Conservation (phyloP, 805 yeast species). For the Kazachstania bromeliacearum region DNA sequence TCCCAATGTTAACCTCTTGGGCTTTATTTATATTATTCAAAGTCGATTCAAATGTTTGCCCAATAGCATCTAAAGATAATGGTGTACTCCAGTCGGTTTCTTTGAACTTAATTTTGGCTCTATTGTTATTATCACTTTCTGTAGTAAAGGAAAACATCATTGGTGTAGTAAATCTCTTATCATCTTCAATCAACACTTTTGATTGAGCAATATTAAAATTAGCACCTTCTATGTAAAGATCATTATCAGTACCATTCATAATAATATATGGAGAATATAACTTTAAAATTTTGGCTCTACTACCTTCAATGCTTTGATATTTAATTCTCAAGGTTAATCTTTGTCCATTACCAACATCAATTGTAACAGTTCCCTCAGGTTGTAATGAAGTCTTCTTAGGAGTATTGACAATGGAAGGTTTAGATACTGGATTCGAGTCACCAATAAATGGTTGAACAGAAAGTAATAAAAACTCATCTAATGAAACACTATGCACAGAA, state of each 20-base stretch:
- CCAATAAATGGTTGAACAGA: conserved; percentile 56
- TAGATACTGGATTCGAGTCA: conserved; percentile 31
- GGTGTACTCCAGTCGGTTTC: conserved; percentile 67
- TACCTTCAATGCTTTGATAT: conserved; percentile 43
- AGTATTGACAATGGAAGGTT: conserved; percentile 35
- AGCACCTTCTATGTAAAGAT: conserved; percentile 49
- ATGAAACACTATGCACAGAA: conserved; percentile 70
- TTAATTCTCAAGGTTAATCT: conserved; percentile 51
- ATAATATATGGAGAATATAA: conserved; percentile 82
- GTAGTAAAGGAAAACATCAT: conserved; percentile 77
- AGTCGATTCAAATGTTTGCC: conserved; percentile 57
- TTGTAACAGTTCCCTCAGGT: conserved; percentile 42
- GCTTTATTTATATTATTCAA: conserved; percentile 42
- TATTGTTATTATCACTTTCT: conserved; percentile 46
- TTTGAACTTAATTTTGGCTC: conserved; percentile 57
- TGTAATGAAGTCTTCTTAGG: conserved; percentile 45
- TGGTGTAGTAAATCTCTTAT: conserved; percentile 39
- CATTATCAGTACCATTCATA: conserved; percentile 68
- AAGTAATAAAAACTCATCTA: conserved; percentile 59
- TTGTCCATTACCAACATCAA: conserved; percentile 60
- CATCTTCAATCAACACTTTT: conserved; percentile 26
- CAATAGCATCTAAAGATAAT: conserved; percentile 81
- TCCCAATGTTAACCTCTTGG: conserved; percentile 65
- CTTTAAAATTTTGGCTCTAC: conserved; percentile 49
- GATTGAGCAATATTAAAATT: conserved; percentile 45